Base-by-base conservation (phyloP, 1,284 basidiomycete genomes). In the Gymnopus androsaceus region DNA sequence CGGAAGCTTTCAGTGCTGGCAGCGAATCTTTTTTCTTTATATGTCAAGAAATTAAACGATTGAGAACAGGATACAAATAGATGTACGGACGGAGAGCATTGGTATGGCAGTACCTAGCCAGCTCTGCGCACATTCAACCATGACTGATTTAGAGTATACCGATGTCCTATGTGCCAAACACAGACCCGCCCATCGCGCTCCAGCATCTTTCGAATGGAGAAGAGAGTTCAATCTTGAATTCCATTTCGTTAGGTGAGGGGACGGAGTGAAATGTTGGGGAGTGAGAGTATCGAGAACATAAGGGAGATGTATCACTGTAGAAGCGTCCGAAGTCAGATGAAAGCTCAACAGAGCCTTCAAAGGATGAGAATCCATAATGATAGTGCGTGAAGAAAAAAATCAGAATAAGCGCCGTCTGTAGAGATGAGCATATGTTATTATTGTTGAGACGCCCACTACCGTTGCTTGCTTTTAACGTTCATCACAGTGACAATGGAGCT, bases 181-280 rank as follows among this genome's bases (percentile, higher is more conserved):
- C 28, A 92, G 73, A 14, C 88, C 90, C 21, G 85, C 83, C 90
- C 90, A 92, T 58, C 87, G 81, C 56, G 80, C 82, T 44, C 81
- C 83, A 11, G 84, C 67, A 59, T 89, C 83, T 69, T 87, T 90
- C 12, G 90, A 85, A 62, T 87, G 85, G 44, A 92, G 74, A 41
- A 92, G 73, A 3, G 88, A 84, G 61, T 81, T 84, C 56, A 91
- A 73, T 53, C 90, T 80, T 17, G 78, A 75, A 6, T 77, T 75
- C 89, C 89, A 92, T 78, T 90, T 91, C 55, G 82, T 72, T 7
- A 83, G 73, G 66, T 90, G 84, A 4, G 82, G 62, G 3, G 88
- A 90, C 0, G 86, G 79, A 7, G 65, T 53, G 42, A 92, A 78
- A 58, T 68, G 74, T 42, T 82, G 72, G 0, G 75, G 60, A 1